phyloP scores from a whole-genome alignment of 2,329 filamentous ascomycete genomes.

The Aspergillus ruber region DNA sequence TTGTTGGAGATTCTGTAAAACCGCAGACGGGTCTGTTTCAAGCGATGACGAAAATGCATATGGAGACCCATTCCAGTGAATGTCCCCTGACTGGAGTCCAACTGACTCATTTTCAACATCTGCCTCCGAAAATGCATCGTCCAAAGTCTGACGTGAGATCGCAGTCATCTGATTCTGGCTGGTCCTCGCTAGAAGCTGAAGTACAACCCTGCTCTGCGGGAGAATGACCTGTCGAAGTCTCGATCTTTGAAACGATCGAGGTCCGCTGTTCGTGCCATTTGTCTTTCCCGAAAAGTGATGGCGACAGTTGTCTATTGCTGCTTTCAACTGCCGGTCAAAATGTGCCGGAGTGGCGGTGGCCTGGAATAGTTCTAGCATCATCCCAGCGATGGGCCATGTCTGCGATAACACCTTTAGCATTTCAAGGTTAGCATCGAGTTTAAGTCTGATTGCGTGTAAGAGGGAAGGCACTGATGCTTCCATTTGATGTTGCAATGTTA shows the following conservation, averaged over 20 bases:
- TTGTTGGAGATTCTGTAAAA: conserved; percentile 4
- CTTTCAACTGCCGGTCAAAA: conserved; percentile 2
- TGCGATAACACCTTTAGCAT: conserved; percentile 4
- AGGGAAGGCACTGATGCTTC: conserved; percentile 7
- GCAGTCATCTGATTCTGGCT: conserved; percentile 1
- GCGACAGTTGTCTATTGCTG: conserved; percentile 4
- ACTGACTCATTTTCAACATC: not conserved
- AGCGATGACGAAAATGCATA: not conserved
- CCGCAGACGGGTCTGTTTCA: not conserved
- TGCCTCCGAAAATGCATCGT: not conserved
- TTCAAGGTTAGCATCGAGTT: conserved; percentile 7
- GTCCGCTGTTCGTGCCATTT: not conserved
- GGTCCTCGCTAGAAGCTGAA: conserved; percentile 6
- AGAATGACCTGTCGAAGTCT: conserved; percentile 9
- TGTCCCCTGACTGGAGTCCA: not conserved
- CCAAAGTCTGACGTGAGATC: not conserved
- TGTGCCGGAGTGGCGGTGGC: conserved; percentile 3
- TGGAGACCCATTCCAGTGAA: not conserved
- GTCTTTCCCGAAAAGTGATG: conserved; percentile 1
- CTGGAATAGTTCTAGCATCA: conserved; percentile 8
- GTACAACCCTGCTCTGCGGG: conserved; percentile 7
- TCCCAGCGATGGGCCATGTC: conserved; percentile 9
- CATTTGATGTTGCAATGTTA: conserved; percentile 8
- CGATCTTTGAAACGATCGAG: conserved; percentile 5
- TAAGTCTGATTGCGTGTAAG: conserved; percentile 5